Evolutionary conservation across 2,329 filamentous ascomycete genomes (phyloP).

Genomic region (Dendrostoma leiphaemia): DNA sequence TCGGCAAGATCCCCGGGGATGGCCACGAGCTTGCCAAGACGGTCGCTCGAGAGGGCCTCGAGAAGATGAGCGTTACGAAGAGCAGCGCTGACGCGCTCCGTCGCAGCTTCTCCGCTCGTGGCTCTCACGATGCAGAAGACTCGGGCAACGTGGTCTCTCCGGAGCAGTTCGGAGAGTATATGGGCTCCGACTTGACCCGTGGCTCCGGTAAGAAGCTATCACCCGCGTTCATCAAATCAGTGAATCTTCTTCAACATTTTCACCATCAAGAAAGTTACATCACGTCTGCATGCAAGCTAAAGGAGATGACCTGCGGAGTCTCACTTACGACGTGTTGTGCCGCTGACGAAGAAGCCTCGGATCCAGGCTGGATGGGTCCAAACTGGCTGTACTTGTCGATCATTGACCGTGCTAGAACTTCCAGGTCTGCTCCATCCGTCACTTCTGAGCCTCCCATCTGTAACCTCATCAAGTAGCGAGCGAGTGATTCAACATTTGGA

Average conservation of each 20-base stretch:
- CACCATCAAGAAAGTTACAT: too few species aligned
- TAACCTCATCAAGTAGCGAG: background rate
- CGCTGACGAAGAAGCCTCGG: background rate
- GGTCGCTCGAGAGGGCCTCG: background rate
- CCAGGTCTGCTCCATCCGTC: background rate
- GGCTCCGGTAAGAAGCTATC: conserved; percentile 6
- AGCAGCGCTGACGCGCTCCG: background rate
- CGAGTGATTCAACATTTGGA: background rate
- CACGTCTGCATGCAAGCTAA: too few species aligned
- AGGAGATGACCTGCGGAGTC: too few species aligned
- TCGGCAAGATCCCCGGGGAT: background rate
- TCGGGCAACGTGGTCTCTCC: background rate
- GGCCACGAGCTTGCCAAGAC: background rate
- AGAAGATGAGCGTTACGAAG: background rate
- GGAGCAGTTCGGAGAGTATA: background rate
- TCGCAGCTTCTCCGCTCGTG: background rate
- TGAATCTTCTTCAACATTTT: too few species aligned
- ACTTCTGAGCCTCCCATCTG: background rate
- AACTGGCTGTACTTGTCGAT: conserved; percentile 2
- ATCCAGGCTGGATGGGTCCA: background rate
- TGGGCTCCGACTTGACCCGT: conserved; percentile 6
- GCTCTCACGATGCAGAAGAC: conserved; percentile 1
- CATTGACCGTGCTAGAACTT: background rate
- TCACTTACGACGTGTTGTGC: background rate
- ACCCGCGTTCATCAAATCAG: too few species aligned